Conservation (phyloP, 176 grass and related monocot species). For the Eragrostis nindensis region DNA sequence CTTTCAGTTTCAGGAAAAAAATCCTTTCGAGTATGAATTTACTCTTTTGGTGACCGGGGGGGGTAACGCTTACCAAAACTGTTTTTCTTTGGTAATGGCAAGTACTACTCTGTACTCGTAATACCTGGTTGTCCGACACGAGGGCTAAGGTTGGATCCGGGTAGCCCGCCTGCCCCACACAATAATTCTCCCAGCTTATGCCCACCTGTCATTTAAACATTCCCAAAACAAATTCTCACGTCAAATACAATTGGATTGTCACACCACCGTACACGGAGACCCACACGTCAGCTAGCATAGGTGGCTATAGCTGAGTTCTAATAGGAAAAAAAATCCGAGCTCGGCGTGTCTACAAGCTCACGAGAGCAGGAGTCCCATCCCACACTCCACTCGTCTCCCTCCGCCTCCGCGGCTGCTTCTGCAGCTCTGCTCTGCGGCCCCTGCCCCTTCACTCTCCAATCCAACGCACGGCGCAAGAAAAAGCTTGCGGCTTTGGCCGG, state of each 20-base stretch:
- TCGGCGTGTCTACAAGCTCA: not conserved
- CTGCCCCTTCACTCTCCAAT: not conserved
- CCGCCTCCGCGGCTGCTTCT: not conserved
- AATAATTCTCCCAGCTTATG: conserved; percentile 35
- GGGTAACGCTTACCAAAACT: not conserved
- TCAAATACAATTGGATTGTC: not conserved
- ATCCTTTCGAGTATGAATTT: not conserved
- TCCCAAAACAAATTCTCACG: not conserved
- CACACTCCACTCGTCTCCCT: not conserved
- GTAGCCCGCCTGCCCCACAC: not conserved
- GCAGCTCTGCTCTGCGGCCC: conserved; percentile 24
- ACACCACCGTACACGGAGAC: rapidly evolving
- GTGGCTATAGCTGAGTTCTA: not conserved
- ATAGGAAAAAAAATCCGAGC: not conserved
- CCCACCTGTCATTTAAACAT: conserved; percentile 36
- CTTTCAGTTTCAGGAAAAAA: too few species aligned
- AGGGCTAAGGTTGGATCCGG: conserved; percentile 23
- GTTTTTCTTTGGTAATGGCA: not conserved
- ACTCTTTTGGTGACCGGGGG: not conserved
- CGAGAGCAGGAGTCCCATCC: conserved; percentile 20
- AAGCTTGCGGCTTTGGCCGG: conserved; percentile 19
- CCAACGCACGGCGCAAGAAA: conserved; percentile 1
- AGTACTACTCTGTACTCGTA: too few species aligned
- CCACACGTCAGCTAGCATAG: not conserved
- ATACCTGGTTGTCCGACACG: not conserved